Evolutionary conservation across 2,329 filamentous ascomycete species (phyloP).

Genomic region (Aspergillus ochraceoroseus): DNA sequence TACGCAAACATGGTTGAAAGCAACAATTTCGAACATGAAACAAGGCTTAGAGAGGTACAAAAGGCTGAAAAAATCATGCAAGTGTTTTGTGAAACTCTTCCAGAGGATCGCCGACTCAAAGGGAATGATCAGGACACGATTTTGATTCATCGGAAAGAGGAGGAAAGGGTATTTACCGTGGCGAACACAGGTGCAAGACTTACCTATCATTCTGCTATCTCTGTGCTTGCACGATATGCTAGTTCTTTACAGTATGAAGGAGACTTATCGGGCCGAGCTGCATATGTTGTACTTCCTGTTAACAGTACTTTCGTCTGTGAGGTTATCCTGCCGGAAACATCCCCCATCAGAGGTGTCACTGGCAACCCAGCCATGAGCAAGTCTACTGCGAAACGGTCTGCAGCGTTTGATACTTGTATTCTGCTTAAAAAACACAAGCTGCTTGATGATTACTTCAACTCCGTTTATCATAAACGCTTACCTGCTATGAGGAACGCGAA

Average conservation of each 20-base stretch:
- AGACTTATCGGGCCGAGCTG: slow-evolving; percentile 47
- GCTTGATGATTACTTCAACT: slow-evolving; percentile 69
- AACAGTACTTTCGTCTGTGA: slow-evolving; percentile 67
- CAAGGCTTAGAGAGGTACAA: slow-evolving; percentile 50
- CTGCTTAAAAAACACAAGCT: slow-evolving; percentile 61
- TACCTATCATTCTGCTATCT: slow-evolving; percentile 69
- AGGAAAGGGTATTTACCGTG: slow-evolving; percentile 56
- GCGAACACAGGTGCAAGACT: slow-evolving; percentile 67
- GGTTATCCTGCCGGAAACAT: slow-evolving; percentile 68
- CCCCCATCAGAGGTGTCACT: slow-evolving; percentile 62
- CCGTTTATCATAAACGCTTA: slow-evolving; percentile 64
- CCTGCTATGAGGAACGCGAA: slow-evolving; percentile 83
- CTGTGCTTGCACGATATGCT: slow-evolving; percentile 67
- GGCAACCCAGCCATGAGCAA: slow-evolving; percentile 66
- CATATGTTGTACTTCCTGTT: slow-evolving; percentile 57
- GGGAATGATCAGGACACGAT: slow-evolving; percentile 57
- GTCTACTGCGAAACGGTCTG: slow-evolving; percentile 75
- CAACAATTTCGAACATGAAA: slow-evolving; percentile 62
- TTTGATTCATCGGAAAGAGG: slow-evolving; percentile 52
- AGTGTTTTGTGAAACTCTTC: slow-evolving; percentile 69
- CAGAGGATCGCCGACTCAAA: slow-evolving; percentile 65
- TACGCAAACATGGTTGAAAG: slow-evolving; percentile 81
- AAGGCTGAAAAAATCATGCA: slow-evolving; percentile 57
- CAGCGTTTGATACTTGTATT: slow-evolving; percentile 78
- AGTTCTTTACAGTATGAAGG: slow-evolving; percentile 57